Base-by-base conservation (phyloP, 768 basidiomycete genomes). In the Psilocybe azurescens region DNA sequence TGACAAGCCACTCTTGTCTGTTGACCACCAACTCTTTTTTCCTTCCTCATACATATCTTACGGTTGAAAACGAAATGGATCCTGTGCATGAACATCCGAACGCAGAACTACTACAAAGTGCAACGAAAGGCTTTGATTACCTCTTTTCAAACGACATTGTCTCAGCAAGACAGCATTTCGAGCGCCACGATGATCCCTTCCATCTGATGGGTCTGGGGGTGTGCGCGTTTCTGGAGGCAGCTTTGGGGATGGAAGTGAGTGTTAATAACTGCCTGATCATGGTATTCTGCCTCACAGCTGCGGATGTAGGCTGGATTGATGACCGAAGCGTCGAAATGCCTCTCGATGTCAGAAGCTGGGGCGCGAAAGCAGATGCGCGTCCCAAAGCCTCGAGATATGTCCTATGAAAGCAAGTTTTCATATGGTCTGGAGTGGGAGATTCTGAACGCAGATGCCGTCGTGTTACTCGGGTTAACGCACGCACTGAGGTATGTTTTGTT, bases 401-500 rank as follows among this genome's bases (percentile, higher is more conserved):
- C 61, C 78, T 78, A 73, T 68, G 62, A 70, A 5, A 63, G 67
- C 69, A 56, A 75, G 11, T 91, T 89, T 70, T 71, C 82, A 3
- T 75, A 88, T 1, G 91, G 89, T 6, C 71, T 89, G 7, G 91
- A 94, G 67, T 94, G 86, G 83, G 92, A 94, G 67, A 81, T 94
- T 41, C 70, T 93, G 10, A 83, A 87, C 64, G 88, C 92, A 0
- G 92, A 94, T 67, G 84, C 88, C 0, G 81, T 89, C 6, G 83
- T 94, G 5, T 73, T 94, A 41, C 78, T 89, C 5, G 92, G 91
- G 0, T 74, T 94, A 56, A 89, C 87, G 0, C 83, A 88, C 66
- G 90, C 88, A 8, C 73, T 93, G 44, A 87, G 86, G 90, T 90
- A 65, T 20, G 20, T n/a, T n/a, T 57, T 38, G 11, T 32, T 32